Evolutionary conservation across 2,329 filamentous ascomycete species (phyloP), one percentile per base, ranked within the genome.

Genomic region (Beauveria australis): DNA sequence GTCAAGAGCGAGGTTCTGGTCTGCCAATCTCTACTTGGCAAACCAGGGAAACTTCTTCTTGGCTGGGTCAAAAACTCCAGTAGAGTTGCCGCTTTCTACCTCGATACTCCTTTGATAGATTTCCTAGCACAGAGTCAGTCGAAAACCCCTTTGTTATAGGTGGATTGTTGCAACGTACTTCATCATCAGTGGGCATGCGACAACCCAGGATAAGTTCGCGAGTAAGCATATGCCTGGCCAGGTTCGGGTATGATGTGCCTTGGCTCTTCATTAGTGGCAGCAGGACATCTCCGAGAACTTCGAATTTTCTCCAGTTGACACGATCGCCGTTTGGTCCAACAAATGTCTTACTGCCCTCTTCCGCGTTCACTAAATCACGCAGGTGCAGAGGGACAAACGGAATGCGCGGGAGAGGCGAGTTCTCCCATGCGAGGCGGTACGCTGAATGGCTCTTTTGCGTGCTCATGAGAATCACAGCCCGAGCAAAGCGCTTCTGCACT

Each of bases 301-400:
- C 93, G 68, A 97, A 99, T 72, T 99, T 99, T 74, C 89, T 92
- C 94, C 94, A 99, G 72, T 97, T 97, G 71, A 99, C 90, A 56
- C 90, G 81, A 64, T 91, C 84, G 64, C 80, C 84, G 63, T 85
- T 81, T 2, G 83, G 80, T 8, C 89, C 91, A 1, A 97, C 79
- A 71, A 96, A 93, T 0, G 94, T 97, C 68, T 85, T 85, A 73
- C 94, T 97, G 40, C 93, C 94, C 74, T 96, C 90, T 69, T 96
- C 91, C 0, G 94, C 93, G 14, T 89, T 91, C 1, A 96, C 91
- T 26, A 99, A 80, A 74, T 99, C 94, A 64, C 92, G 84, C 48
- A 91, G 85, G 70, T 96, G 91, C 30, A 97, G 80, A 2, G 94
- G 93, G 55, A 97, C 87, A 72, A 96, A 97, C 0, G 94, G 94